Evolutionary conservation across 208 protist genomes (phyloP), one percentile per base, ranked within the genome.

Genomic region (Trichomonas gallinae): DNA sequence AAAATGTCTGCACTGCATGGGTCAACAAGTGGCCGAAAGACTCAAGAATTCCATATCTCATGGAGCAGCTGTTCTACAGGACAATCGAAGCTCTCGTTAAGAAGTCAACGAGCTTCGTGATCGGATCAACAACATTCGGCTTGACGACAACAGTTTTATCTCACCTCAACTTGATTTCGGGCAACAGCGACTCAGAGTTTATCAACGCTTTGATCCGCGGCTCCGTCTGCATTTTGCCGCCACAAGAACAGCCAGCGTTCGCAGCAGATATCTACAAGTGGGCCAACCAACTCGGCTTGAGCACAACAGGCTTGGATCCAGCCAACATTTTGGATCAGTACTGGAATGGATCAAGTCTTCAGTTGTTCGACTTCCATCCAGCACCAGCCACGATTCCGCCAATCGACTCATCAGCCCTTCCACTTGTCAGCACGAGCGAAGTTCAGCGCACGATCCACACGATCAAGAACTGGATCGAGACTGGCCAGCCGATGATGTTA

Each of bases 391-490:
- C 40, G 51, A 11, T 93, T 34, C 87, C 87, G 15, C 2, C 9
- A 91, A 98, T 96, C 99, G 98, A 98, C 38, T 34, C 17, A 42
- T 51, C 45, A 0, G n/a, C 44, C 26, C 46, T 93, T 36, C 87
- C 89, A n/a, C 45, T 93, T 42, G 98, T 99, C 36, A 48, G 97
- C 21, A 99, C 99, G 44, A 97, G 98, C 51, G 98, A 99, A 58
- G 98, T 99, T 97, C 98, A 99, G 97, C 98, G 98, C 31, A 98
- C 98, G 85, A 96, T 98, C 49, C 98, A 98, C 58, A 98, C 99
- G 88, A 98, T 99, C 97, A 91, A 97, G 96, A 98, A 98, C 96
- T 99, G 99, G 99, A 97, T 99, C 93, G 89, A 97, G 45, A 97
- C 98, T 45, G 26, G 51, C 34, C 97, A 98, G 38, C 99, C 99